Conservation (phyloP, 2,329 filamentous ascomycete genomes). For the Xylaria sp. region DNA sequence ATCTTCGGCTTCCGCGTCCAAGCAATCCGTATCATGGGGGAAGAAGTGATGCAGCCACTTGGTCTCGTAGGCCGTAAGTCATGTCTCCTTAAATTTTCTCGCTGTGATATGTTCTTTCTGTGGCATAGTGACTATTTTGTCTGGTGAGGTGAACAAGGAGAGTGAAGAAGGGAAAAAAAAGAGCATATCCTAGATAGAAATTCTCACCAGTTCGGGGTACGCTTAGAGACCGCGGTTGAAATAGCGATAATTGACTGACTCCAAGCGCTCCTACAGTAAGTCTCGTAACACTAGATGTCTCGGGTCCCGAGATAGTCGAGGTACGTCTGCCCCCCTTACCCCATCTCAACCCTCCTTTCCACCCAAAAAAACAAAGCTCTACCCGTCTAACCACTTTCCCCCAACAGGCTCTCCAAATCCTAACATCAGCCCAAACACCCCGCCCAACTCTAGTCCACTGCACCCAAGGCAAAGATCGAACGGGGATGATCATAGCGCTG, state of each 20-base stretch:
- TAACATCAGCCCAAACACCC: conserved; percentile 57
- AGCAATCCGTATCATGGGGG: conserved; percentile 76
- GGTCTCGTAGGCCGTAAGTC: conserved; percentile 70
- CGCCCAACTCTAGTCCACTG: conserved; percentile 82
- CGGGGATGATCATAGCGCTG: conserved; percentile 76
- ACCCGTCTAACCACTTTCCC: neutral
- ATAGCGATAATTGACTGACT: neutral
- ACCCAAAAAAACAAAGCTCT: neutral
- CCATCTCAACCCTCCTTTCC: neutral
- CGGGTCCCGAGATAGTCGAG: conserved; percentile 68
- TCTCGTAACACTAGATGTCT: conserved; percentile 75
- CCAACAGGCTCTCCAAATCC: conserved; percentile 59
- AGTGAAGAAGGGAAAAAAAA: too few relatives aligned
- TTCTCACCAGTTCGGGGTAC: neutral
- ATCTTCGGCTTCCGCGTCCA: conserved; percentile 73
- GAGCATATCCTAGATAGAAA: too few relatives aligned
- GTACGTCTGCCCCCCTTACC: conserved; percentile 42
- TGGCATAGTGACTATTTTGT: neutral
- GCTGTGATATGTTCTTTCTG: neutral
- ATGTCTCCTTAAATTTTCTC: neutral
- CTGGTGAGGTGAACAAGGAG: too few relatives aligned
- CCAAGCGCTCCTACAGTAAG: conserved; percentile 58
- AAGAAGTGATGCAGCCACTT: conserved; percentile 76
- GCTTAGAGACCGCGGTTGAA: neutral
- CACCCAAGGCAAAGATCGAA: conserved; percentile 90